phyloP scores from a whole-genome alignment of 129 eudicot species.

The Tagetes erecta region DNA sequence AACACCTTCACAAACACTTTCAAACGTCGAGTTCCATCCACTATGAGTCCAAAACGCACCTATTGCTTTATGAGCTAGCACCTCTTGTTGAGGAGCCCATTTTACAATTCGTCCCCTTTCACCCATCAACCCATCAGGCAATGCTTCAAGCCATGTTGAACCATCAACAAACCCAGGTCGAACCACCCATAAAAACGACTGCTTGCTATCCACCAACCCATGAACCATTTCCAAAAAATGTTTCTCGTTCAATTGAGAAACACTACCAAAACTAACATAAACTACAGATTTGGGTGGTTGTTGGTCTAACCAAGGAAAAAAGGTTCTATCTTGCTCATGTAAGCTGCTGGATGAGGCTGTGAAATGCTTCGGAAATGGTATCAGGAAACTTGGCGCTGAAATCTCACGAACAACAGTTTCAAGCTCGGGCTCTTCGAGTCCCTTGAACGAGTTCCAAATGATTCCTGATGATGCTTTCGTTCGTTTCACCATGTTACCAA shows the following conservation, averaged over 20 bases:
- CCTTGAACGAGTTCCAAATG: conserved; percentile 48
- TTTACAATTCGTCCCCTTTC: conserved; percentile 48
- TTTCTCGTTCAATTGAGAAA: conserved; percentile 31
- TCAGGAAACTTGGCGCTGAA: conserved; percentile 36
- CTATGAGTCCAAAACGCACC: conserved; percentile 56
- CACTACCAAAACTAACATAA: conserved; percentile 67
- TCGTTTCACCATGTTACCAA: conserved; percentile 27
- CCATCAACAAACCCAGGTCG: conserved; percentile 45
- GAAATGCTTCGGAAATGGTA: conserved; percentile 44
- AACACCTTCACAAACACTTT: conserved; percentile 59
- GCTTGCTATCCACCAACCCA: conserved; percentile 50
- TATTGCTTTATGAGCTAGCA: conserved; percentile 47
- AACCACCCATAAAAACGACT: conserved; percentile 56
- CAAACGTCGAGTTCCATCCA: conserved; percentile 76
- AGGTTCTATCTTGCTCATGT: conserved; percentile 38
- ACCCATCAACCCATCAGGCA: conserved; percentile 37
- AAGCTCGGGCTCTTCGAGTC: conserved; percentile 41
- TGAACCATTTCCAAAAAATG: conserved; percentile 51
- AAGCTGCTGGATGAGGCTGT: conserved; percentile 34
- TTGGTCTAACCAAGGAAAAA: conserved; percentile 46
- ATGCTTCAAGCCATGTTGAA: conserved; percentile 27
- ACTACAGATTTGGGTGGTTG: conserved; percentile 47
- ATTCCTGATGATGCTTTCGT: conserved; percentile 39
- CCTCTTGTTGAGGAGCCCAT: too few species aligned
- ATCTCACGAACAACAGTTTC: conserved; percentile 13